These are phyloP conservation scores for Cryptosporidium baileyi DNA, from an alignment of 169 alveolate genomes.

Conservation along the genomic window DNA sequence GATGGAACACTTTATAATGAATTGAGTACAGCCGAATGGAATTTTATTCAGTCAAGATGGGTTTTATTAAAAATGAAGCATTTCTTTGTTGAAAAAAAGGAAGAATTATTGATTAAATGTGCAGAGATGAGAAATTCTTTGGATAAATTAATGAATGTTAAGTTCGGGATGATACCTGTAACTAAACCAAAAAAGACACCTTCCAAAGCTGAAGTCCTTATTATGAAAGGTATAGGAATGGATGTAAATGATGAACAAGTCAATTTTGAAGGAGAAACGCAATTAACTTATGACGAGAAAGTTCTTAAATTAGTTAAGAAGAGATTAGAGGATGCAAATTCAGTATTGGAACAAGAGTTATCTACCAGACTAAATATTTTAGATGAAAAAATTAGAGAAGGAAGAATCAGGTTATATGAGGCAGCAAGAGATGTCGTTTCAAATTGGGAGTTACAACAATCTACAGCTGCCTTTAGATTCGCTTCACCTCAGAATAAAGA, in stretches of 20 bases:
- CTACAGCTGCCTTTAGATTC: slow-evolving; percentile 65
- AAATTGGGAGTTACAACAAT: slow-evolving; percentile 58
- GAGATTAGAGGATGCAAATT: slow-evolving; percentile 63
- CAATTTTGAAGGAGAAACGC: not conserved
- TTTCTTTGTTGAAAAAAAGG: slow-evolving; percentile 40
- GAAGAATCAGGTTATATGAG: slow-evolving; percentile 43
- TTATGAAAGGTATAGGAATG: slow-evolving; percentile 27
- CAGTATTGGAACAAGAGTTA: slow-evolving; percentile 51
- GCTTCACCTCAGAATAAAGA: slow-evolving; percentile 70
- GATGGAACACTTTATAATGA: slow-evolving; percentile 58
- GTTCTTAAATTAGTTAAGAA: slow-evolving; percentile 43
- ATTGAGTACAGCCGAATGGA: slow-evolving; percentile 51
- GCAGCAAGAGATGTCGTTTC: slow-evolving; percentile 68
- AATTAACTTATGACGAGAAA: slow-evolving; percentile 38
- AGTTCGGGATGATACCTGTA: slow-evolving; percentile 33
- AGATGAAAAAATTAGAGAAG: slow-evolving; percentile 58
- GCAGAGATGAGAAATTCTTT: slow-evolving; percentile 44
- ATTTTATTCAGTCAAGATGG: slow-evolving; percentile 63
- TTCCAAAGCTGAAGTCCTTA: not conserved
- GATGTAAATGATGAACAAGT: not conserved
- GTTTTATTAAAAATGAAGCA: slow-evolving; percentile 33
- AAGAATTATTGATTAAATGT: slow-evolving; percentile 21
- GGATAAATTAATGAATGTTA: slow-evolving; percentile 16
- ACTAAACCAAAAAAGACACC: slow-evolving; percentile 4
- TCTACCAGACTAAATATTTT: slow-evolving; percentile 28